Conservation (phyloP, 257 asterid species). For the Solanum verrucosum region DNA sequence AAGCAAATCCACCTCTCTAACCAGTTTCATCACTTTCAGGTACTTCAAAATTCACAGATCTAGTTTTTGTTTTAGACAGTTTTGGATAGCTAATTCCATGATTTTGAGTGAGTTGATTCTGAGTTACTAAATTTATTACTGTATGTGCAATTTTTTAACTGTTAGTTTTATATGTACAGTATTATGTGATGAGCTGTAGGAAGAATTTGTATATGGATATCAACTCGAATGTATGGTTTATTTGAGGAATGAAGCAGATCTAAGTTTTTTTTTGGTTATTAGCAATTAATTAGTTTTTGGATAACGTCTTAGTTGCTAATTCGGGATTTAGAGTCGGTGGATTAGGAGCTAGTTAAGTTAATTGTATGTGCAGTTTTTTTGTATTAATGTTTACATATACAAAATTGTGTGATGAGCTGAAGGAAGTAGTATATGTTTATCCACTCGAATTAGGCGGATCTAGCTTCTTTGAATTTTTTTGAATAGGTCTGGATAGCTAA, state of each 20-base stretch:
- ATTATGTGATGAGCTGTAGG: background rate
- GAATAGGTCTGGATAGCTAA: background rate
- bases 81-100: background rate
- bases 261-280: background rate
- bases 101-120: background rate
- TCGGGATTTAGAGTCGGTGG: background rate
- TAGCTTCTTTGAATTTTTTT: background rate
- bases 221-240: background rate
- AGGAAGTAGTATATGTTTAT: background rate
- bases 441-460: background rate
- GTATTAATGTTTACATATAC: background rate
- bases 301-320: background rate
- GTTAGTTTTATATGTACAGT: background rate
- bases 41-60: background rate
- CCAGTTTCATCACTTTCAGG: background rate
- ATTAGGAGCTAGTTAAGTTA: background rate
- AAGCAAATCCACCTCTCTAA: background rate
- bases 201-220: background rate
- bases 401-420: background rate
- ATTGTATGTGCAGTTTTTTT: background rate
- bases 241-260: background rate
- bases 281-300: background rate
- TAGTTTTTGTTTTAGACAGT: background rate
- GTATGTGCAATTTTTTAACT: background rate
- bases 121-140: background rate